These are phyloP conservation scores for Wickerhamiella sorbophila DNA, from an alignment of 805 yeast genomes.

Conservation along the genomic window DNA sequence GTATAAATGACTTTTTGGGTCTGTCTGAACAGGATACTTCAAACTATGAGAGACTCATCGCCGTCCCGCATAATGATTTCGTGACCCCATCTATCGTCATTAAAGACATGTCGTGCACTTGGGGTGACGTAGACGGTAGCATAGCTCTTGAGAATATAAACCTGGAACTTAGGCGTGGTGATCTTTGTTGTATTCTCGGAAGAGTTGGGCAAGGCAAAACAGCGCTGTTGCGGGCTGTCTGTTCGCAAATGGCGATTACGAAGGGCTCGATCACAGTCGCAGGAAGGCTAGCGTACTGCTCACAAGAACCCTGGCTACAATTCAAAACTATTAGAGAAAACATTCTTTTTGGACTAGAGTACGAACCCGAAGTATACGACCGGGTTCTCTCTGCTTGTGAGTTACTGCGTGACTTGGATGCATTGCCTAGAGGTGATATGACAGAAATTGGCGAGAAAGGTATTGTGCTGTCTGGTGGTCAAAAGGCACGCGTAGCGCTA, in stretches of 20 bases:
- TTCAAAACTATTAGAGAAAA: slow-evolving; percentile 79
- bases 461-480: slow-evolving; percentile 89
- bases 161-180: slow-evolving; percentile 55
- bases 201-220: slow-evolving; percentile 86
- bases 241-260: slow-evolving; percentile 63
- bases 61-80: background rate
- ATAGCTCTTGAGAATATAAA: slow-evolving; percentile 52
- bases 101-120: slow-evolving; percentile 8
- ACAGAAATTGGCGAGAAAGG: slow-evolving; percentile 95
- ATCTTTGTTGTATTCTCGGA: slow-evolving; percentile 75
- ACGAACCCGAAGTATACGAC: slow-evolving; percentile 61
- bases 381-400: slow-evolving; percentile 76
- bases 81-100: slow-evolving; percentile 5
- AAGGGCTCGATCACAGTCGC: slow-evolving; percentile 51
- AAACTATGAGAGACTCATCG: slow-evolving; percentile 6
- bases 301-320: slow-evolving; percentile 90
- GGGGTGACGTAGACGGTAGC: background rate
- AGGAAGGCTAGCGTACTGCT: slow-evolving; percentile 68
- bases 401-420: slow-evolving; percentile 52
- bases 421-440: slow-evolving; percentile 69
- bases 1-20: slow-evolving; percentile 12
- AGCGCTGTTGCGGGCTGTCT: slow-evolving; percentile 58
- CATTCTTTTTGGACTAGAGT: slow-evolving; percentile 60
- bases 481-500: slow-evolving; percentile 78
- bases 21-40: slow-evolving; percentile 9